Conservation (phyloP, 805 yeast species). For the Saturnispora diversa region DNA sequence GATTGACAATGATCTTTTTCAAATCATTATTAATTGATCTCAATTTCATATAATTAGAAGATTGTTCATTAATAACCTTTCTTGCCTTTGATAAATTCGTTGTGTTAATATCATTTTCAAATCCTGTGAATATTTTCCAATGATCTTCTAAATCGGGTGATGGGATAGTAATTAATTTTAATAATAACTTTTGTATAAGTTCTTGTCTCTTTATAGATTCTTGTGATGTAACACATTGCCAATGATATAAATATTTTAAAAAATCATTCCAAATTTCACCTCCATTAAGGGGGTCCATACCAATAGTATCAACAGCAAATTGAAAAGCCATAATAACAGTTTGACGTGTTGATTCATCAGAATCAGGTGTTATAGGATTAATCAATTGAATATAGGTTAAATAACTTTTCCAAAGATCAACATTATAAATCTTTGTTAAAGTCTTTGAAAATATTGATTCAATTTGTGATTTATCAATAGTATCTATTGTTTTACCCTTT, state of each 20-base stretch:
- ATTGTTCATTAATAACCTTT: slow-evolving; percentile 72
- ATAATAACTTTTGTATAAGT: slow-evolving; percentile 62
- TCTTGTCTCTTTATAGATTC: slow-evolving; percentile 80
- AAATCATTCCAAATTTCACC: slow-evolving; percentile 76
- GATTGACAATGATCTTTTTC: slow-evolving; percentile 39
- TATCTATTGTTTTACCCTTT: slow-evolving; percentile 36
- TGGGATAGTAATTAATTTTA: slow-evolving; percentile 68
- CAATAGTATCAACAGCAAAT: slow-evolving; percentile 69
- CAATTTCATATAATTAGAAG: slow-evolving; percentile 81
- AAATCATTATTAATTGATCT: slow-evolving; percentile 70
- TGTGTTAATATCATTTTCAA: slow-evolving; percentile 60
- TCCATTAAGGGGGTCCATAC: slow-evolving; percentile 59
- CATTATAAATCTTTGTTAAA: slow-evolving; percentile 52
- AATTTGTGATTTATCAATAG: slow-evolving; percentile 56
- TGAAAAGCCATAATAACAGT: slow-evolving; percentile 76
- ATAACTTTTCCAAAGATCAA: slow-evolving; percentile 69
- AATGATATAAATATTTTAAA: slow-evolving; percentile 63
- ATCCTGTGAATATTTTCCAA: slow-evolving; percentile 74
- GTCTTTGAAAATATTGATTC: slow-evolving; percentile 60
- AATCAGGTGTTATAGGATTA: slow-evolving; percentile 56
- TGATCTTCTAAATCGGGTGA: slow-evolving; percentile 61
- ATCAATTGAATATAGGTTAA: slow-evolving; percentile 67
- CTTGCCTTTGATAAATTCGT: slow-evolving; percentile 52
- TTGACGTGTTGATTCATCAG: slow-evolving; percentile 73
- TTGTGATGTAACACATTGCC: slow-evolving; percentile 76